Base-by-base conservation (phyloP, 83 land plant genomes). In the Isoetes engelmannii region DNA sequence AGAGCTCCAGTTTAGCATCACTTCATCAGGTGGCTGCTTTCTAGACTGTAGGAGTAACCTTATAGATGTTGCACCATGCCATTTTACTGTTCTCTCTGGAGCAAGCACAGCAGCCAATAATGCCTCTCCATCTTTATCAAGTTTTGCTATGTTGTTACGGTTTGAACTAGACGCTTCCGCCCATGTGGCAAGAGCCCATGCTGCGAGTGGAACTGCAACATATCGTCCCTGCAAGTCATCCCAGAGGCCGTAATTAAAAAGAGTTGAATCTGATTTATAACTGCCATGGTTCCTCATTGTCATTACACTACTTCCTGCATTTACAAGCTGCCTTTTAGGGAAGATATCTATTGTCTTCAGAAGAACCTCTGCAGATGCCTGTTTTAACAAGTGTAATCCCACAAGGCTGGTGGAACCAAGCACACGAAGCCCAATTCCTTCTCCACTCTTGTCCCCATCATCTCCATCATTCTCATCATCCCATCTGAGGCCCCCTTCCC, bases 181-280 rank as follows among this genome's bases (percentile, higher is more conserved):
- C 99, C 99, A 95, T 58, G 85, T 95, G 50, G 99, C 97, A 46
- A 95, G 68, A 18, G 99, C 97, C 99, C 99, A 95, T 61, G 99
- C 85, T 57, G 99, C 99, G 76, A 95, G 84, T 41, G 99, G 97
- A 8, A 95, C 97, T 62, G 97, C 90, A 59, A 95, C 91, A 88
- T 88, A 85, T 61, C 85, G 75, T 58, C 85, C 80, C 50, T 87
- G 89, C 72, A 95, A 79, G 79, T 95, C 99, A 84, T 95, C 99
- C 99, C 99, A 95, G 4, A 95, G 83, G 13, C 99, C 99, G 71
- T 84, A 91, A 63, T 51, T 46, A 59, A 41, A 63, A 49, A 48
- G 18, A 19, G 49, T 41, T 66, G 74, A 57, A 19, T 4, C 59
- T 28, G 47, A 66, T 13, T 48, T 13, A 8, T 44, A 21, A 50